Evolutionary conservation across 192 early-diverging fungal species (phyloP).

Genomic region (Linnemannia hyalina): DNA sequence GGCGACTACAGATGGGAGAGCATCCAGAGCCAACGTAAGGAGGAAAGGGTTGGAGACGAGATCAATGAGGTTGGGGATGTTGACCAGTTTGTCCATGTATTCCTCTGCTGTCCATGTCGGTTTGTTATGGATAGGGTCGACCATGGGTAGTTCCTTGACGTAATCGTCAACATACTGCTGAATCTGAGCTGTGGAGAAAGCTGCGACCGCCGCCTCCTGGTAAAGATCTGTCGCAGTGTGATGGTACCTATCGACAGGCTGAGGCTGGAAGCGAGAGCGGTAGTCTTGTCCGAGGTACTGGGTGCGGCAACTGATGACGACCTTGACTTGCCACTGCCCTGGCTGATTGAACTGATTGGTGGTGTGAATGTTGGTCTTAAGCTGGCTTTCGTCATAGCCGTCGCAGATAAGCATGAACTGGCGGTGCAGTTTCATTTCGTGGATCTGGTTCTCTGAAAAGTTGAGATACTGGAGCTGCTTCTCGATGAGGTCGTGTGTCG

Average conservation of each 20-base stretch:
- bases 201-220: too few relatives aligned
- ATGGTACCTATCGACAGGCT: too few relatives aligned
- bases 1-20: background rate
- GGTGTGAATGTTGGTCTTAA: background rate
- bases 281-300: background rate
- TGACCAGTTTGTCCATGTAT: too few relatives aligned
- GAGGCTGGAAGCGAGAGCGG: background rate
- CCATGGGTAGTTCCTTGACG: too few relatives aligned
- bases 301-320: slow-evolving; percentile 13
- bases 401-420: slow-evolving; percentile 8
- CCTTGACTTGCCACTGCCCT: slow-evolving; percentile 1
- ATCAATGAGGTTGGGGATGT: too few relatives aligned
- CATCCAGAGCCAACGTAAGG: background rate
- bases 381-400: slow-evolving; percentile 9
- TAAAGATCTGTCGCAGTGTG: too few relatives aligned
- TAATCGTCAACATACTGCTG: too few relatives aligned
- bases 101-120: too few relatives aligned
- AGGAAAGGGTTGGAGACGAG: too few relatives aligned
- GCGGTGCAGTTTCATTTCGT: background rate
- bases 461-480: background rate
- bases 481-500: background rate
- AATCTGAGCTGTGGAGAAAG: too few relatives aligned
- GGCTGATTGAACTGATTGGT: background rate
- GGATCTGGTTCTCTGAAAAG: background rate
- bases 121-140: too few relatives aligned